Conservation (phyloP, 768 basidiomycete species). For the Omphalotus guepiniiformis region DNA sequence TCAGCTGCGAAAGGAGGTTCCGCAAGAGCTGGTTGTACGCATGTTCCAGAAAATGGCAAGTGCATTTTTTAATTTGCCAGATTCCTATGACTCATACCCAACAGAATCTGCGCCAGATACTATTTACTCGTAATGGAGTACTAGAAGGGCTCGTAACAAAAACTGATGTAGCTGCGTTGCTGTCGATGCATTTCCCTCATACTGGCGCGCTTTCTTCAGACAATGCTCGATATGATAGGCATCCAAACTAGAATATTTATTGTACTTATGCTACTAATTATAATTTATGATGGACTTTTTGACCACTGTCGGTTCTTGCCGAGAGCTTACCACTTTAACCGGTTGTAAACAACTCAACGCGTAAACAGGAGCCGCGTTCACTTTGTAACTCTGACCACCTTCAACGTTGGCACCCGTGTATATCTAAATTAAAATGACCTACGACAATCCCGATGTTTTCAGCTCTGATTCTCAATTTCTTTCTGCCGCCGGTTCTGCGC, state of each 20-base stretch:
- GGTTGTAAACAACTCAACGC: too few species aligned
- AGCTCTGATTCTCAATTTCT: not conserved
- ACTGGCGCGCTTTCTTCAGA: constrained; percentile 32
- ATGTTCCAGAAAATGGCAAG: constrained; percentile 71
- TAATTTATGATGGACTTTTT: too few species aligned
- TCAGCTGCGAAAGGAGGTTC: constrained; percentile 64
- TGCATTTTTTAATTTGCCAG: constrained; percentile 1
- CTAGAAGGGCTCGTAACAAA: constrained; percentile 67
- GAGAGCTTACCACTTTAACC: too few species aligned
- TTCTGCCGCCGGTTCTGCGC: not conserved
- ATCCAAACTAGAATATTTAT: too few species aligned
- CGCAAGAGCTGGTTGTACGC: constrained; percentile 64
- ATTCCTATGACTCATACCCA: constrained; percentile 1
- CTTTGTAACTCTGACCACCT: too few species aligned
- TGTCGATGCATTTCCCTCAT: constrained; percentile 57
- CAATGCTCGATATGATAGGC: not conserved
- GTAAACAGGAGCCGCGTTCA: too few species aligned
- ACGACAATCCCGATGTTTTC: not conserved
- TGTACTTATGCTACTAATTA: too few species aligned
- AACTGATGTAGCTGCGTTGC: constrained; percentile 55
- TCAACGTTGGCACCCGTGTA: too few species aligned
- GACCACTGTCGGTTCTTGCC: too few species aligned
- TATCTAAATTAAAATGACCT: not conserved
- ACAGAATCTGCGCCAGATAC: constrained; percentile 64
- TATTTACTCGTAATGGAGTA: constrained; percentile 58